Evolutionary conservation across 495 filamentous ascomycete species (phyloP).

Genomic region (Cladorrhinum samala): DNA sequence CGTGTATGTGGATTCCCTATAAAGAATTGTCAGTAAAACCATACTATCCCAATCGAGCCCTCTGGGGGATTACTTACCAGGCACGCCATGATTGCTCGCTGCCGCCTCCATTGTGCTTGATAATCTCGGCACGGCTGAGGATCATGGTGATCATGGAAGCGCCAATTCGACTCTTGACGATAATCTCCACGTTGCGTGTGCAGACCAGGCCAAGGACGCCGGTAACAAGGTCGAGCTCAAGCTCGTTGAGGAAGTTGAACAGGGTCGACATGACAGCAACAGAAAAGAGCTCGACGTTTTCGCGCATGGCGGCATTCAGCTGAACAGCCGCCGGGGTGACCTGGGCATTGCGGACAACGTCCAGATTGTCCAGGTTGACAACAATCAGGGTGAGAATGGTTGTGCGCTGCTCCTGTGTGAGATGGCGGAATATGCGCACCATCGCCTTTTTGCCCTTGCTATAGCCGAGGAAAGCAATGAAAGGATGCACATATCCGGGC

Average conservation of each 20-base stretch:
- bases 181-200: constrained; percentile 68
- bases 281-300: constrained; percentile 87
- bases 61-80: constrained; percentile 51
- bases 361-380: constrained; percentile 84
- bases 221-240: constrained; percentile 80
- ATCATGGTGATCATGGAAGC: constrained; percentile 91
- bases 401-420: constrained; percentile 83
- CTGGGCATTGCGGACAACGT: constrained; percentile 77
- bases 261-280: constrained; percentile 83
- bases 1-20: constrained; percentile 62
- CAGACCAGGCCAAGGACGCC: constrained; percentile 81
- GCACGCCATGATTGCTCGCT: constrained; percentile 66
- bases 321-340: constrained; percentile 61
- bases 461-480: constrained; percentile 93
- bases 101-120: constrained; percentile 64
- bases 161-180: constrained; percentile 79
- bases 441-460: constrained; percentile 95
- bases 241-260: constrained; percentile 82
- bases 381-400: constrained; percentile 94
- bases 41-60: not conserved
- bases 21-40: constrained; percentile 15
- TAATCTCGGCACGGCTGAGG: constrained; percentile 84
- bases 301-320: constrained; percentile 64
- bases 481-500: constrained; percentile 72
- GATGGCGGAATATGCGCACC: constrained; percentile 88